phyloP scores from a whole-genome alignment of 768 basidiomycete species.

The Cubamyces sp. region DNA sequence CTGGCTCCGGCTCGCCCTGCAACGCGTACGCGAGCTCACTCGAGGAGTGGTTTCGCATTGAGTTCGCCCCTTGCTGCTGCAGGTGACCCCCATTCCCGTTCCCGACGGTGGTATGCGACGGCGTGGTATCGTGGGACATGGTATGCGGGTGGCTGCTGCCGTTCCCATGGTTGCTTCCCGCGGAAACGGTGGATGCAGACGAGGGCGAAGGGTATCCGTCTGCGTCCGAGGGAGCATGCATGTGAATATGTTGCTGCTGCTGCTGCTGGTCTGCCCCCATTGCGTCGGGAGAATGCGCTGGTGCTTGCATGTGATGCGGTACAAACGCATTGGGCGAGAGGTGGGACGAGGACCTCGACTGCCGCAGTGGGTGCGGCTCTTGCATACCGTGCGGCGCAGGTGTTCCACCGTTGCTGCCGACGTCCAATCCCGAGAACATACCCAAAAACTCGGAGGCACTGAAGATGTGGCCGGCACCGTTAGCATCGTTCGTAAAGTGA shows the following conservation, averaged over 20 bases:
- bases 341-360: conserved; percentile 10
- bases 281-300: conserved; percentile 16
- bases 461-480: background rate
- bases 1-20: conserved; percentile 17
- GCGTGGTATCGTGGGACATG: conserved; percentile 15
- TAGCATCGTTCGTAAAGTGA: background rate
- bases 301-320: conserved; percentile 5
- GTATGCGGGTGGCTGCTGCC: conserved; percentile 12
- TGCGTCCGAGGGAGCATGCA: conserved; percentile 5
- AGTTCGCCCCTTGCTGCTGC: conserved; percentile 1
- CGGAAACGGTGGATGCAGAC: conserved; percentile 24
- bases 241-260: background rate
- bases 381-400: conserved; percentile 14
- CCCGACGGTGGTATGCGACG: background rate
- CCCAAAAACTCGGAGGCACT: conserved; percentile 32
- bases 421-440: conserved; percentile 30
- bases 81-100: conserved; percentile 1
- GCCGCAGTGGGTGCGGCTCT: conserved; percentile 14
- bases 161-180: conserved; percentile 18
- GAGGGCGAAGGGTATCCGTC: conserved; percentile 27
- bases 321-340: conserved; percentile 14
- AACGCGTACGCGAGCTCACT: conserved; percentile 29
- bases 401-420: conserved; percentile 24
- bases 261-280: background rate
- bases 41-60: conserved; percentile 16